Base-by-base conservation (phyloP, 192 early-diverging fungal genomes). In the Gamsiella multidivaricata region DNA sequence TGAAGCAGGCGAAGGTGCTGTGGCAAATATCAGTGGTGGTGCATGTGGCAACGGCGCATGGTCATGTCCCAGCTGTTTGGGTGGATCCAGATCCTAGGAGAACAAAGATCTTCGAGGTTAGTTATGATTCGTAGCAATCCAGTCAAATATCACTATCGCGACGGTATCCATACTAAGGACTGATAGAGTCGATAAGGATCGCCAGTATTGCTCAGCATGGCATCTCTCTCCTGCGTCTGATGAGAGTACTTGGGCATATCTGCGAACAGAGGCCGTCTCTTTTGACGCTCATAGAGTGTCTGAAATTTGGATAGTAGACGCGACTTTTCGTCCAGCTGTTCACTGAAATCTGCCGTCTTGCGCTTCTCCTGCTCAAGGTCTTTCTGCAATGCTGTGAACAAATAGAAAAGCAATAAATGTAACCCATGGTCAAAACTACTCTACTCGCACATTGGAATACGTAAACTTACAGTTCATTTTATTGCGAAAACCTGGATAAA, bases 261-360 rank as follows among this genome's bases (percentile, higher is more conserved):
- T 0, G 49, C 28, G 37, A 75, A 75, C 25, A 75, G 18, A 0
- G 71, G 71, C 36, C 64, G 45, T 51, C 71, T 59, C 57, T 60
- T 66, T 39, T 66, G 46, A 2, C 52, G 63, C 33, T 66, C 64
- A 32, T 66, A 61, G 7, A 61, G 36, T 0, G 56, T 55, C 70
- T 87, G 86, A 20, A 86, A 47, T 37, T 79, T 86, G 23, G 84
- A 81, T 18, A 90, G 59, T 45, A 86, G 87, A n/a, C 85, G 66
- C 26, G 45, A 64, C 29, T 83, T 87, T 29, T 87, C 85, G 18
- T 84, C 80, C 18, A 87, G 25, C 47, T 80, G 69, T 1, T 80
- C 67, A 5, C 70, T 73, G 20, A 84, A 34, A 29, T 87, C 80
- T 4, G 57, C 61, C 8, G 64, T 25, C n/a, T 64, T 76, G 2